Percentiles rank a stretch among this genome's conserved stretches.
Evolutionary conservation across 148 eudicot genomes (phyloP).

Genomic region (Diospyros lotus): DNA sequence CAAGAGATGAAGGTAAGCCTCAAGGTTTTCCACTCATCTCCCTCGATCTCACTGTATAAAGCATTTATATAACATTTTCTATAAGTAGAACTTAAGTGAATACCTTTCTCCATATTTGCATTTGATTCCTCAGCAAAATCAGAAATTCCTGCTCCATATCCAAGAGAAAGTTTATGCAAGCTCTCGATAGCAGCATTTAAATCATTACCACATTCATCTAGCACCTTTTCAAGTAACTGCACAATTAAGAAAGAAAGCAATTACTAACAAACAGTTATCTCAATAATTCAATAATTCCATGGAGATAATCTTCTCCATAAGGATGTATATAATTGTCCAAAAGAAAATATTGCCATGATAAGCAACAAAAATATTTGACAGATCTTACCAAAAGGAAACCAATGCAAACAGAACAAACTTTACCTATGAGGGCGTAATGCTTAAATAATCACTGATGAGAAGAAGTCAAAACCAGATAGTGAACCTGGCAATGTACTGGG

Average conservation of each 20-base stretch:
- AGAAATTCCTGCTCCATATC: slow-evolving; percentile 28
- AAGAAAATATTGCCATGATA: background rate
- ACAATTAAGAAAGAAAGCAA: background rate
- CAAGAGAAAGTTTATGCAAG: slow-evolving; percentile 54
- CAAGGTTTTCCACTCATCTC: background rate
- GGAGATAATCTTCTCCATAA: background rate
- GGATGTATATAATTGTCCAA: background rate
- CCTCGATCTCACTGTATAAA: background rate
- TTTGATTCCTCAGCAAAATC: slow-evolving; percentile 28
- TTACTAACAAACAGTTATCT: background rate
- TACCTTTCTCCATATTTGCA: slow-evolving; percentile 46
- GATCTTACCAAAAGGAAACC: background rate
- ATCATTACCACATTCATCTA: slow-evolving; percentile 66
- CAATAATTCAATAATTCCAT: background rate
- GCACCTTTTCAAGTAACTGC: slow-evolving; percentile 61
- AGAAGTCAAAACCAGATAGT: background rate
- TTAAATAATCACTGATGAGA: too few species aligned
- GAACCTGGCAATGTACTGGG: background rate
- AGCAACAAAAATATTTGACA: background rate
- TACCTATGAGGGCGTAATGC: background rate
- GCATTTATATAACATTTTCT: too few species aligned
- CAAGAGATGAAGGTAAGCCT: background rate
- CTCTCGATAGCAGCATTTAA: slow-evolving; percentile 67
- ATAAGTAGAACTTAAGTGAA: background rate
- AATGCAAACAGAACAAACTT: background rate